Percentiles rank a stretch among this genome's conserved stretches.
Conservation (phyloP, 78 protist species). For the Isochrysis galbana region DNA sequence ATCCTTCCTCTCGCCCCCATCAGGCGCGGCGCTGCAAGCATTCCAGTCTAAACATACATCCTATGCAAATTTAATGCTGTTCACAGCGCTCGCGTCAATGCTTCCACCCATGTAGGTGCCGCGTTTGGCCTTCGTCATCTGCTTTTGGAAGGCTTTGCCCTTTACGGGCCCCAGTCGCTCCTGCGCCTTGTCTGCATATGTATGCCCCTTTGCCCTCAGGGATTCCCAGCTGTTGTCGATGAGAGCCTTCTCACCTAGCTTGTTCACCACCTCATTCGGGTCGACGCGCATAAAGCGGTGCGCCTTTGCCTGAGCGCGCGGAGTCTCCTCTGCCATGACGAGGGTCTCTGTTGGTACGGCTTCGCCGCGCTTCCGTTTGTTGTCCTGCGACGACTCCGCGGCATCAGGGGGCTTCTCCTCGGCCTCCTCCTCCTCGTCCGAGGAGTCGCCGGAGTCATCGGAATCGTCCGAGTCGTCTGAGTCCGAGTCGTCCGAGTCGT, state of each 20-base stretch:
- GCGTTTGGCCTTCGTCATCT: slow-evolving; percentile 25
- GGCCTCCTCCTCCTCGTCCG: not conserved
- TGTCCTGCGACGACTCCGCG: not conserved
- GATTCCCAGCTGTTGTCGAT: not conserved
- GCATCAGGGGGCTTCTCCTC: not conserved
- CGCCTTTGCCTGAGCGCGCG: not conserved
- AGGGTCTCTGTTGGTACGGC: too few relatives aligned
- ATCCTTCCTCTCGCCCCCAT: too few relatives aligned
- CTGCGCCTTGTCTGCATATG: slow-evolving; percentile 27
- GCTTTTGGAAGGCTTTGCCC: not conserved
- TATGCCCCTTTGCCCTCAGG: slow-evolving; percentile 5
- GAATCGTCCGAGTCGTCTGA: not conserved
- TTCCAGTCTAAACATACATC: too few relatives aligned
- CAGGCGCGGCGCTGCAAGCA: too few relatives aligned
- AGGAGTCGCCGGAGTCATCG: not conserved
- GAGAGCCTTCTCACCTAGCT: not conserved
- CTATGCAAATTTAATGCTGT: not conserved
- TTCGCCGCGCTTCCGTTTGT: not conserved
- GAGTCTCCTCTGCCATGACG: not conserved
- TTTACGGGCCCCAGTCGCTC: slow-evolving; percentile 17
- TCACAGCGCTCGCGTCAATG: not conserved
- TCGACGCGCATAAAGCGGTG: not conserved
- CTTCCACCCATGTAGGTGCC: not conserved
- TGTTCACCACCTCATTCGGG: not conserved
- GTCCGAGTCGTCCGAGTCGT: not conserved